Conservation (phyloP, 2,329 filamentous ascomycete genomes). For the Nothopassalora personata region DNA sequence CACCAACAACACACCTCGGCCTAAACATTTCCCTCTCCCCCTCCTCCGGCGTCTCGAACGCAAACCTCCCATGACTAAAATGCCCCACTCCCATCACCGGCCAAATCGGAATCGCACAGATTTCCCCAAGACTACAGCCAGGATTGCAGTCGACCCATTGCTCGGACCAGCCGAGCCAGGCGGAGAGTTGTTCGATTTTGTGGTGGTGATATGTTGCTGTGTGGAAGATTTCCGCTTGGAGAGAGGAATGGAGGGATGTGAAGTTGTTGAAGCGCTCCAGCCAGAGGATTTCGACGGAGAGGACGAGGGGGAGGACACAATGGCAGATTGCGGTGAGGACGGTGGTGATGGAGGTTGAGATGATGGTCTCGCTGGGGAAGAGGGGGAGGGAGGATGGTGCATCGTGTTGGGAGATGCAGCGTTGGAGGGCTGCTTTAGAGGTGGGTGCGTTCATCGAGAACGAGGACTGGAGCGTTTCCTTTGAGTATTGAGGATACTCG, state of each 20-base stretch:
- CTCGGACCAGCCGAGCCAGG: slow-evolving; percentile 49
- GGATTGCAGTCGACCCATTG: slow-evolving; percentile 41
- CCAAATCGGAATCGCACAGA: slow-evolving; percentile 51
- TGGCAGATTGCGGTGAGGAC: slow-evolving; percentile 40
- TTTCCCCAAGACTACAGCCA: slow-evolving; percentile 41
- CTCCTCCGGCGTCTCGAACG: neutral
- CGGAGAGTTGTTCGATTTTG: slow-evolving; percentile 41
- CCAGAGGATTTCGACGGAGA: slow-evolving; percentile 41
- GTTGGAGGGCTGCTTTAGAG: slow-evolving; percentile 37
- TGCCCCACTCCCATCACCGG: slow-evolving; percentile 25
- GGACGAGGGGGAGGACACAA: slow-evolving; percentile 40
- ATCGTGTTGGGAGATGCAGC: slow-evolving; percentile 34
- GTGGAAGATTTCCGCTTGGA: neutral
- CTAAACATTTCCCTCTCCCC: slow-evolving; percentile 7
- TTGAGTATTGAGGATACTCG: slow-evolving; percentile 37
- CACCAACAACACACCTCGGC: too few species aligned
- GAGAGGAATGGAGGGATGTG: neutral
- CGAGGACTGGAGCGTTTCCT: slow-evolving; percentile 11
- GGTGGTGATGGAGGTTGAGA: slow-evolving; percentile 40
- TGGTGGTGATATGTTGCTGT: slow-evolving; percentile 27
- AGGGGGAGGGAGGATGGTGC: neutral
- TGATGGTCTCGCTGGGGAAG: slow-evolving; percentile 33
- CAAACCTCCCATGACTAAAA: neutral
- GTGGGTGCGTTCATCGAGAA: slow-evolving; percentile 34
- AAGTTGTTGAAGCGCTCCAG: slow-evolving; percentile 27